phyloP scores from a whole-genome alignment of 2,329 filamentous ascomycete genomes.

The Thyridium curvatum region DNA sequence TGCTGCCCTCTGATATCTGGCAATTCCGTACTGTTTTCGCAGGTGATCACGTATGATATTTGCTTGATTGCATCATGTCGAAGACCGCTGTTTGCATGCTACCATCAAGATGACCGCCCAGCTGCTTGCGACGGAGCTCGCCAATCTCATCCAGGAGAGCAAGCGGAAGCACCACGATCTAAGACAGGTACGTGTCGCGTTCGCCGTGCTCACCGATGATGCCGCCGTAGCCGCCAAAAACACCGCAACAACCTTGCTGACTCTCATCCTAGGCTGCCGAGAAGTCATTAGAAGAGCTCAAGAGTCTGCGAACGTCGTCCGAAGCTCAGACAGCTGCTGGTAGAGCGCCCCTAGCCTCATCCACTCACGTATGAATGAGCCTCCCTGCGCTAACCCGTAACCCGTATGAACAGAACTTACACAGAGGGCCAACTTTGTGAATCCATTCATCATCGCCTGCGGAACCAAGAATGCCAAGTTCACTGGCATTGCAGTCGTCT shows the following conservation, averaged over 20 bases:
- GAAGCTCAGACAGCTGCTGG: slow-evolving; percentile 71
- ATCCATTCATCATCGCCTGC: slow-evolving; percentile 91
- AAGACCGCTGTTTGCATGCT: slow-evolving; percentile 1
- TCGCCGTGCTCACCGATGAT: no score
- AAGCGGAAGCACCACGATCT: slow-evolving; percentile 92
- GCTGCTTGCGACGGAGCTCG: slow-evolving; percentile 80
- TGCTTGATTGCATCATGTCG: slow-evolving; percentile 7
- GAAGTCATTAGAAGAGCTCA: slow-evolving; percentile 87
- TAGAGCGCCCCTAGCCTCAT: slow-evolving; percentile 35
- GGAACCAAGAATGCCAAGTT: slow-evolving; percentile 86
- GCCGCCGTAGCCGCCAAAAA: no score
- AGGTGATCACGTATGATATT: no score
- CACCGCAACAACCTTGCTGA: no score
- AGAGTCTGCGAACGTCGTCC: slow-evolving; percentile 63
- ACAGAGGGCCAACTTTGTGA: slow-evolving; percentile 75
- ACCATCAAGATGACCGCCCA: slow-evolving; percentile 74
- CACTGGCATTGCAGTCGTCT: slow-evolving; percentile 79
- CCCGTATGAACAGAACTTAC: slow-evolving; percentile 71
- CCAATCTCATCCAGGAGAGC: slow-evolving; percentile 89
- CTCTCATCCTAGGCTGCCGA: slow-evolving; percentile 67
- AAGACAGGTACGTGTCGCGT: slow-evolving; percentile 55
- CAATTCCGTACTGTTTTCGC: no score
- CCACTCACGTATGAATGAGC: slow-evolving; percentile 22
- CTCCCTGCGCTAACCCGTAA: not conserved
- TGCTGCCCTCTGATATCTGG: no score